Base-by-base conservation (phyloP, 331 rosid genomes). In the Quercus lobata region DNA sequence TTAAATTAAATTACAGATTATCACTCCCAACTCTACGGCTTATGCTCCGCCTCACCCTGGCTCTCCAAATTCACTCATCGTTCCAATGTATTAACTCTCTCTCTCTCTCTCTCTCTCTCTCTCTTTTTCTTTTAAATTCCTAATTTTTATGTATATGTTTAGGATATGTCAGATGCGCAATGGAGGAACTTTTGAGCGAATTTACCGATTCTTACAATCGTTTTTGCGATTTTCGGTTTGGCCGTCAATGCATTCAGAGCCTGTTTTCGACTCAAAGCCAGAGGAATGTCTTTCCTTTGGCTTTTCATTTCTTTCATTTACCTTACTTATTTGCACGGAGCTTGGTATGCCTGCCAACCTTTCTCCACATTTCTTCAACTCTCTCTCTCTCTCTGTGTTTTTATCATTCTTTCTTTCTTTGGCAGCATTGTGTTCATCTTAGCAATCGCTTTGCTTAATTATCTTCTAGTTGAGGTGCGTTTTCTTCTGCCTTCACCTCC, bases 101-200 rank as follows among this genome's bases (percentile, higher is more conserved):
- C 58, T 18, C 27, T 14, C n/a, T n/a, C n/a, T n/a, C n/a, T n/a
- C n/a, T n/a, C n/a, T n/a, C 11, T 57, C 5, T 27, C 27, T 27
- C 46, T 80, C 54, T 41, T 75, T 71, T 34, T 77, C 65, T 74
- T 14, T 52, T 24, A n/a, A n/a, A 52, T 29, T 32, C 11, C 35
- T 63, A 53, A 70, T 78, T 63, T 77, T 34, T 6, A 35, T 80
- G 46, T 84, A 41, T 11, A 1, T 12, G 21, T 84, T 58, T 72
- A 95, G 97, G 98, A 95, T 82, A 76, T 81, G 66, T 90, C 99
- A 57, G 99, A 95, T 95, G 97, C 97, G 72, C 99, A 95, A 73
- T 95, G 99, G 99, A 88, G 93, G 88, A 95, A 90, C 60, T 93
- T 95, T 70, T 89, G 92, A 24, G 96, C 91, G 79, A 95, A 95